Evolutionary conservation across 2,329 filamentous ascomycete species (phyloP).

Genomic region (Diplodia seriata): DNA sequence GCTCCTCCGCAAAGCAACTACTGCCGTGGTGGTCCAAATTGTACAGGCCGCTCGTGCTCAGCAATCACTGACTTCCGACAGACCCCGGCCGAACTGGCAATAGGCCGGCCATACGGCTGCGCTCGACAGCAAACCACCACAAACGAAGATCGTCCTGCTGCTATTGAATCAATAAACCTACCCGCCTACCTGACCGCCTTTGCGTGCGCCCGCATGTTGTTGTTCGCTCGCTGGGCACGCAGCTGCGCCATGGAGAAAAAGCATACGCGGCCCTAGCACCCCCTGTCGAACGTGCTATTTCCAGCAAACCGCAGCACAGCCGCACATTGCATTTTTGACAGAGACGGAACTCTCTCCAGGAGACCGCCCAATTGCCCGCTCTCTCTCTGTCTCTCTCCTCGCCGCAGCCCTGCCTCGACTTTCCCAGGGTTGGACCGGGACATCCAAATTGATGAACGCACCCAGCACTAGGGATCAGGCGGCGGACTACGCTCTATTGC

Average conservation of each 20-base stretch:
- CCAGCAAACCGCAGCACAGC: conserved; percentile 25
- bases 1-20: conserved; percentile 15
- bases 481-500: conserved; percentile 1
- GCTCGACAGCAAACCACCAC: neutral
- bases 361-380: conserved; percentile 4
- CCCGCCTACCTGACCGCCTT: conserved; percentile 2
- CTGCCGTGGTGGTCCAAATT: conserved; percentile 8
- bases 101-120: neutral
- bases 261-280: conserved; percentile 26
- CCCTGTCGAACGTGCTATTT: conserved; percentile 26
- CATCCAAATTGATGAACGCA: conserved; percentile 17
- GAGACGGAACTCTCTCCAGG: conserved; percentile 10
- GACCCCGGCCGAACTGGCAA: conserved; percentile 1
- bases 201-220: neutral
- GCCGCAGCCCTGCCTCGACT: conserved; percentile 8
- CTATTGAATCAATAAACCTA: conserved; percentile 13
- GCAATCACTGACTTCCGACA: conserved; percentile 5
- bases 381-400: neutral
- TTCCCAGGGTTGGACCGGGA: neutral
- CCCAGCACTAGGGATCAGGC: conserved; percentile 1
- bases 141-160: neutral
- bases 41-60: neutral
- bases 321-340: conserved; percentile 17
- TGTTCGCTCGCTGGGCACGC: conserved; percentile 9
- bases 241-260: conserved; percentile 8